Conservation (phyloP, 768 basidiomycete species). For the Jaapia argillacea region DNA sequence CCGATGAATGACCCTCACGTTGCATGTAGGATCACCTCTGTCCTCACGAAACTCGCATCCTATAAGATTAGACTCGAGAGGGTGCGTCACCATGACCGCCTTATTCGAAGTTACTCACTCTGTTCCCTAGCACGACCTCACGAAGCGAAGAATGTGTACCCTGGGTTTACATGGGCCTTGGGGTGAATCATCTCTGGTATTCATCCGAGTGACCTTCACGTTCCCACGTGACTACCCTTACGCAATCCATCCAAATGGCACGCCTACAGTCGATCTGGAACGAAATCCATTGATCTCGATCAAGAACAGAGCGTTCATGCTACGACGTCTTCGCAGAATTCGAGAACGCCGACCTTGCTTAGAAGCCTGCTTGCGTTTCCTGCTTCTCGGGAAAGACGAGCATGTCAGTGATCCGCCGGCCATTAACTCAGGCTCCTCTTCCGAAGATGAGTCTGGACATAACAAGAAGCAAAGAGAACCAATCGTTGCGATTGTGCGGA, state of each 20-base stretch:
- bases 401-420: conserved; percentile 26
- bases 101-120: conserved; percentile 3
- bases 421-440: conserved; percentile 50
- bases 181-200: conserved; percentile 71
- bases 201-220: conserved; percentile 80
- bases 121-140: conserved; percentile 45
- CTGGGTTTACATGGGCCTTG: conserved; percentile 85
- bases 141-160: conserved; percentile 71
- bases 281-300: conserved; percentile 72
- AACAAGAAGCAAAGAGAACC: conserved; percentile 35
- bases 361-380: conserved; percentile 72
- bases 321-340: conserved; percentile 65
- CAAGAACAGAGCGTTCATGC: conserved; percentile 67
- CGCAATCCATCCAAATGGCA: conserved; percentile 47
- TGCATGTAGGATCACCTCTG: conserved; percentile 58
- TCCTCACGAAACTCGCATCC: conserved; percentile 51
- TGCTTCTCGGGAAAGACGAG: conserved; percentile 61
- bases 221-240: conserved; percentile 82
- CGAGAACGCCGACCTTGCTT: conserved; percentile 77
- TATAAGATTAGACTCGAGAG: conserved; percentile 82
- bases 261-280: conserved; percentile 74
- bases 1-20: conserved; percentile 3
- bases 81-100: conserved; percentile 26
- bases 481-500: conserved; percentile 44
- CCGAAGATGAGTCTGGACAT: conserved; percentile 44